Evolutionary conservation across 2,329 filamentous ascomycete genomes (phyloP).

Genomic region (Epichloe uncinata): DNA sequence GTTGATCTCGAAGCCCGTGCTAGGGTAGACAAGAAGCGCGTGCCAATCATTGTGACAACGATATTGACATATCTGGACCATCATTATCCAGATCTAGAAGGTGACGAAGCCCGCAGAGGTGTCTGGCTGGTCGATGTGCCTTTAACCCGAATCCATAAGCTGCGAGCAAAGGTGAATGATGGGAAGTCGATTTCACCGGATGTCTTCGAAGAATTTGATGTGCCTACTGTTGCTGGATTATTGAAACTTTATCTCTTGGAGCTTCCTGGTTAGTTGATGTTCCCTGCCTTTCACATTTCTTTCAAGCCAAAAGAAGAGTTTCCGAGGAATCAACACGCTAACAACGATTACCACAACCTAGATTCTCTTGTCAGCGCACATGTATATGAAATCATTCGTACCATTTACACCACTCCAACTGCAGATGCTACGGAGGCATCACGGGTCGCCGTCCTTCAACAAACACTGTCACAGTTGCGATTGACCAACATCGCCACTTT

Average conservation of each 20-base stretch:
- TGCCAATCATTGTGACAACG: conserved; percentile 82
- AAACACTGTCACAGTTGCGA: conserved; percentile 85
- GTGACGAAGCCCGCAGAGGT: conserved; percentile 78
- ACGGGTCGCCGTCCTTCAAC: conserved; percentile 83
- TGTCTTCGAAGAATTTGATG: conserved; percentile 74
- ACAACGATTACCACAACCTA: conserved; percentile 22
- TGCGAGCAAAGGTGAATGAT: conserved; percentile 74
- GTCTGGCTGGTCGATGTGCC: conserved; percentile 95
- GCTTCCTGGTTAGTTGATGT: conserved; percentile 58
- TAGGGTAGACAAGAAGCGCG: conserved; percentile 85
- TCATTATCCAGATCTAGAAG: conserved; percentile 93
- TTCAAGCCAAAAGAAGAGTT: background rate
- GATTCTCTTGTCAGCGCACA: conserved; percentile 97
- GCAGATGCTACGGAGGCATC: conserved; percentile 64
- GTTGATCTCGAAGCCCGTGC: conserved; percentile 95
- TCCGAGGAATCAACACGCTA: conserved; percentile 7
- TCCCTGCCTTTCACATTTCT: background rate
- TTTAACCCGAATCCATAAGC: conserved; percentile 67
- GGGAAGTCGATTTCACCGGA: conserved; percentile 68
- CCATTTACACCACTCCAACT: conserved; percentile 77
- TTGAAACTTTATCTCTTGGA: conserved; percentile 92
- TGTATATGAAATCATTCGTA: conserved; percentile 97
- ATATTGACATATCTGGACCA: conserved; percentile 92
- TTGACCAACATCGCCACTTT: conserved; percentile 98
- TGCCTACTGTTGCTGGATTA: conserved; percentile 84